Evolutionary conservation across 106 monocot species (phyloP).

Genomic region (Platanthera guangdongensis): DNA sequence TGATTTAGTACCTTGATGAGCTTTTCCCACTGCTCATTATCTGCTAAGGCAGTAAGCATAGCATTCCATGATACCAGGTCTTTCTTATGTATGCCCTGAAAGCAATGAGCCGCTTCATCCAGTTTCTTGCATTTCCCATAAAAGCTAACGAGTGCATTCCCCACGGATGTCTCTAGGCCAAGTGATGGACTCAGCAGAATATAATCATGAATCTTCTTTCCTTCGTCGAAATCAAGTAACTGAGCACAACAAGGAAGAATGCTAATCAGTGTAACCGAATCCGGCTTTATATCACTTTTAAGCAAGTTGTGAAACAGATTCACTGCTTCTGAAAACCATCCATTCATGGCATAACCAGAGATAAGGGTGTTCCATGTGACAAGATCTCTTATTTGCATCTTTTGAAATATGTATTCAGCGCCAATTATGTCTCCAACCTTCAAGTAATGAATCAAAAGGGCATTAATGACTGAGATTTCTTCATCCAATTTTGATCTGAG

Average conservation of each 20-base stretch:
- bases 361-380: conserved; percentile 65
- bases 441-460: conserved; percentile 52
- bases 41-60: conserved; percentile 40
- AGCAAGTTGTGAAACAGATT: conserved; percentile 39
- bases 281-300: conserved; percentile 23
- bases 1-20: conserved; percentile 24
- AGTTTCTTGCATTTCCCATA: conserved; percentile 48
- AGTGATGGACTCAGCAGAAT: conserved; percentile 23
- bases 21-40: conserved; percentile 26
- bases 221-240: conserved; percentile 30
- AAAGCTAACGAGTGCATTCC: conserved; percentile 66
- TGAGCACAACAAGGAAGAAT: conserved; percentile 46
- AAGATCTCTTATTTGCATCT: conserved; percentile 34
- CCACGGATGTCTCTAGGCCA: conserved; percentile 30
- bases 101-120: conserved; percentile 32
- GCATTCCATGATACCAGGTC: conserved; percentile 73
- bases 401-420: conserved; percentile 36
- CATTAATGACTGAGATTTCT: conserved; percentile 43
- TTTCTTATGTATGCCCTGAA: conserved; percentile 23
- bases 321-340: conserved; percentile 22
- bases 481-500: conserved; percentile 24
- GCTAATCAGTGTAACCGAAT: conserved; percentile 39
- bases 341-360: conserved; percentile 48
- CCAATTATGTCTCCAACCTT: conserved; percentile 35
- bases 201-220: conserved; percentile 53